phyloP scores from a whole-genome alignment of 2,329 filamentous ascomycete species.

The Fonsecaea monophora region DNA sequence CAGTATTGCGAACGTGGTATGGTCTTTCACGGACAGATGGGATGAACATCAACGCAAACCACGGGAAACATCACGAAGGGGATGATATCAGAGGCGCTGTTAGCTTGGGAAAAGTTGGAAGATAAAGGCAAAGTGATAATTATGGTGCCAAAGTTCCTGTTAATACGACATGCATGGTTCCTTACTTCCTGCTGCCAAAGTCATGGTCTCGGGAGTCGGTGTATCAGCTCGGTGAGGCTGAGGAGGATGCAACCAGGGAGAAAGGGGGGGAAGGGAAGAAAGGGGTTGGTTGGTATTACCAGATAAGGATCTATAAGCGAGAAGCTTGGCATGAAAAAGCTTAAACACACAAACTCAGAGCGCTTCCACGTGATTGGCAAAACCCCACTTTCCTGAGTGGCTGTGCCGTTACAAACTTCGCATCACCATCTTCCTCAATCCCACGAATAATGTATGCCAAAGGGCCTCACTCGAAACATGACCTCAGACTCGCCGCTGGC shows the following conservation, averaged over 20 bases:
- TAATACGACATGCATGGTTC: background rate
- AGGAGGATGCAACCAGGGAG: background rate
- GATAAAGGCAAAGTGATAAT: background rate
- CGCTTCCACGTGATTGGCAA: conserved; percentile 10
- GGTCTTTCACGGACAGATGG: background rate
- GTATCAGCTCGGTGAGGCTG: background rate
- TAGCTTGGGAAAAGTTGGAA: background rate
- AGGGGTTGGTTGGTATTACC: conserved; percentile 1
- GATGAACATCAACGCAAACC: background rate
- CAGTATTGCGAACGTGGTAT: background rate
- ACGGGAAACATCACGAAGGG: background rate
- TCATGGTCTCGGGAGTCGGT: background rate
- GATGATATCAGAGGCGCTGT: background rate
- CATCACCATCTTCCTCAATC: background rate
- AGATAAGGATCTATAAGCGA: conserved; percentile 5
- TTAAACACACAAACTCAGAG: conserved; percentile 15
- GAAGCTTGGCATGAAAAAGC: conserved; percentile 5
- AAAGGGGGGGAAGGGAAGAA: background rate
- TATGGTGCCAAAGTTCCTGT: background rate
- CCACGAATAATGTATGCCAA: background rate
- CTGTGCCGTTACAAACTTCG: background rate
- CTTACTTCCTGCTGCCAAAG: background rate
- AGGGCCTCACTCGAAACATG: background rate
- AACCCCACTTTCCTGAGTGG: conserved; percentile 3
- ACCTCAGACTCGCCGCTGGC: background rate